Evolutionary conservation across 768 basidiomycete species (phyloP).

Genomic region (Lactifluus hygrophoroides): DNA sequence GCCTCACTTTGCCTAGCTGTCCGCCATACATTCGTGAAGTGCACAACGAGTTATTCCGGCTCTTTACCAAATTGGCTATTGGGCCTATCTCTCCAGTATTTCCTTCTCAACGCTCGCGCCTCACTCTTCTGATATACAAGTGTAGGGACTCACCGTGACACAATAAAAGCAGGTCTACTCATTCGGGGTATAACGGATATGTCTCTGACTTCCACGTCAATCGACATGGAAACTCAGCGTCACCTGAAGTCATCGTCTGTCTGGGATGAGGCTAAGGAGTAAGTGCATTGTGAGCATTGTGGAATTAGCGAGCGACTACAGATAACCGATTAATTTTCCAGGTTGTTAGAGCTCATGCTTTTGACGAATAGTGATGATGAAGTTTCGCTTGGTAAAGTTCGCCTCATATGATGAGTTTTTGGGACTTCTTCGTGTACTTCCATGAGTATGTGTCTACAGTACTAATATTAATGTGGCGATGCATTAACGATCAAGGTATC

Average conservation of each 20-base stretch:
- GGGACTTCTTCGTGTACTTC: slow-evolving; percentile 3
- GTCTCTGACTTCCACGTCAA: background rate
- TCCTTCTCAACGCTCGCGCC: background rate
- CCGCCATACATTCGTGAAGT: background rate
- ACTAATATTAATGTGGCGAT: no score
- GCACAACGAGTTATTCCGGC: background rate
- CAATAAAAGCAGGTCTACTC: slow-evolving; percentile 8
- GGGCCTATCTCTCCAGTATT: background rate
- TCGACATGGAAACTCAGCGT: background rate
- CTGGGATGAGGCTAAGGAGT: slow-evolving; percentile 11
- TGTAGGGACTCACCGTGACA: background rate
- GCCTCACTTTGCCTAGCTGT: background rate
- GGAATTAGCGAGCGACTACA: background rate
- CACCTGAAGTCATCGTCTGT: slow-evolving; percentile 9
- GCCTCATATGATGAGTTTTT: slow-evolving; percentile 6
- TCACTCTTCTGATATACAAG: background rate
- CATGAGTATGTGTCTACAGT: no score
- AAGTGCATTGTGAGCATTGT: background rate
- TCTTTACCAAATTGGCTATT: background rate
- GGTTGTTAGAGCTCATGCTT: slow-evolving; percentile 1
- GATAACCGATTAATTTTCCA: background rate
- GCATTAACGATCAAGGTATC: no score
- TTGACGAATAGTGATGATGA: background rate
- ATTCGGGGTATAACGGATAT: slow-evolving; percentile 9
- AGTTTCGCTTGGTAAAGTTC: background rate